Conservation (phyloP, 2,329 filamentous ascomycete genomes). For the Fusarium sp. region DNA sequence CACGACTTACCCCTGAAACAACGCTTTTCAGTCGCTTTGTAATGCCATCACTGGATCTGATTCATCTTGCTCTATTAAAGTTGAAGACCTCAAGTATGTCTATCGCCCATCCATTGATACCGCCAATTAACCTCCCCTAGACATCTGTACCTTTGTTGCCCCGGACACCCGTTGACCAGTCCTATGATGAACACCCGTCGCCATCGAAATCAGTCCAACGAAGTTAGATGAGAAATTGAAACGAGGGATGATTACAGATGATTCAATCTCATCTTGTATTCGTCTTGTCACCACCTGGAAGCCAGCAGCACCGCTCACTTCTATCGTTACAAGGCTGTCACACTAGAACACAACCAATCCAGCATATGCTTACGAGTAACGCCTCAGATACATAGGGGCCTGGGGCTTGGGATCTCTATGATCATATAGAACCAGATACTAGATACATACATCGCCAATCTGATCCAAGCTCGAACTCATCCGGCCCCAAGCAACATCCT, state of each 20-base stretch:
- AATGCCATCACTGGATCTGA: not conserved
- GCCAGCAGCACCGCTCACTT: not conserved
- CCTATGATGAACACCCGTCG: not conserved
- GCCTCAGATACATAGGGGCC: not conserved
- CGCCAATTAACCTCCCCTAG: not conserved
- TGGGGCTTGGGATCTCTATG: not conserved
- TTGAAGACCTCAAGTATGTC: not conserved
- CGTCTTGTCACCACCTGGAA: not conserved
- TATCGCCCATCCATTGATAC: not conserved
- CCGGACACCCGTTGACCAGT: not conserved
- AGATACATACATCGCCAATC: no score
- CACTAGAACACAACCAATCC: not conserved
- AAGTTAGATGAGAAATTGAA: not conserved
- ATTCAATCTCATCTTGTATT: not conserved
- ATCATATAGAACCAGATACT: not conserved
- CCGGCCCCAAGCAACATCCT: not conserved
- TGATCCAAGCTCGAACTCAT: not conserved
- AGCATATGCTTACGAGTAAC: not conserved
- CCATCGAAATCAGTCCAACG: not conserved
- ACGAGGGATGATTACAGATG: not conserved
- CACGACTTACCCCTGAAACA: not conserved
- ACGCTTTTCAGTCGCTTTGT: not conserved
- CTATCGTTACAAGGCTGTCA: not conserved
- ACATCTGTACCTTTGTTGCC: not conserved
- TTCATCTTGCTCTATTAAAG: not conserved